phyloP scores from a whole-genome alignment of 495 filamentous ascomycete species.

The Penicillium samsonianum region DNA sequence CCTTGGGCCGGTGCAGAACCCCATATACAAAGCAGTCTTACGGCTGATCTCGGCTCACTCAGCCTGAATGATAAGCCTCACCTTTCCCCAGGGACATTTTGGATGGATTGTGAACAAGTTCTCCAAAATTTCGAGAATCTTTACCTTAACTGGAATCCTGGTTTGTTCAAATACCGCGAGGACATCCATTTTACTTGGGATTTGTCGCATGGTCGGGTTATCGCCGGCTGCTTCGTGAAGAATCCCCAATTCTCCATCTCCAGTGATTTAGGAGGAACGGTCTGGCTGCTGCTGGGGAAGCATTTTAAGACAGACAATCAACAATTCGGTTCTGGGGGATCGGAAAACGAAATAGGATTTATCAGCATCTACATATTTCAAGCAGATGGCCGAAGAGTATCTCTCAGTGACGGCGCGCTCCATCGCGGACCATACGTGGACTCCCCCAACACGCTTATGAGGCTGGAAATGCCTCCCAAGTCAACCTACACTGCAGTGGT shows the following conservation, averaged over 20 bases:
- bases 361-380: slow-evolving; percentile 84
- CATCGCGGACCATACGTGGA: slow-evolving; percentile 84
- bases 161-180: slow-evolving; percentile 74
- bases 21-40: slow-evolving; percentile 17
- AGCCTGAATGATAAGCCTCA: slow-evolving; percentile 14
- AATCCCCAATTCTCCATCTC: slow-evolving; percentile 82
- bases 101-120: slow-evolving; percentile 84
- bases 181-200: slow-evolving; percentile 92
- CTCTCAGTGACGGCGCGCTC: slow-evolving; percentile 65
- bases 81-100: slow-evolving; percentile 72
- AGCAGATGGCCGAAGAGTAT: slow-evolving; percentile 69
- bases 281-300: slow-evolving; percentile 83
- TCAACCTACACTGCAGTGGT: slow-evolving; percentile 75
- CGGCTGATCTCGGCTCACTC: slow-evolving; percentile 14
- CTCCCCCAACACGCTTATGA: slow-evolving; percentile 86
- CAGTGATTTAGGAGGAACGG: slow-evolving; percentile 55
- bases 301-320: slow-evolving; percentile 63
- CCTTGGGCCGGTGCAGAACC: slow-evolving; percentile 80
- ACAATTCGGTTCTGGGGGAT: slow-evolving; percentile 20
- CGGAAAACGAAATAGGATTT: slow-evolving; percentile 60
- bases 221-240: slow-evolving; percentile 63
- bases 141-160: slow-evolving; percentile 97
- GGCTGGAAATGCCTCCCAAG: slow-evolving; percentile 61
- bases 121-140: slow-evolving; percentile 90
- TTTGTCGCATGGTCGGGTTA: slow-evolving; percentile 57